Base-by-base conservation (phyloP, 2,329 filamentous ascomycete genomes). In the Gnomoniopsis sp. region DNA sequence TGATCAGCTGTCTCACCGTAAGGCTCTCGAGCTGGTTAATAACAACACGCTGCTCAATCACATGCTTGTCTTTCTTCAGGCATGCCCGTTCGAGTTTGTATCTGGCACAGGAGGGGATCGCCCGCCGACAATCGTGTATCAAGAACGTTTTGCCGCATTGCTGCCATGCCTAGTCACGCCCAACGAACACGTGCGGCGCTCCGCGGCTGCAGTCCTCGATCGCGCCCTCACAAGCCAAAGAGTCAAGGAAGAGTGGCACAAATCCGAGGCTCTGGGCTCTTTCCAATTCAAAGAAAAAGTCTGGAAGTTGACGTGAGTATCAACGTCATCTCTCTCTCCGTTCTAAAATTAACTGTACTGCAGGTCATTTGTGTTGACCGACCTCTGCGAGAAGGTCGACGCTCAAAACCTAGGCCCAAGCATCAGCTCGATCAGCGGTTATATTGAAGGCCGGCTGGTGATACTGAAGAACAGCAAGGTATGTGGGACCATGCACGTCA, bases 31-130 rank as follows among this genome's bases (percentile, higher is more conserved):
- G 56, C 66, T 71, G 44, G 63, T 70, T n/a, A 68, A 72, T 3
- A 75, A 74, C 22, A 70, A 74, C 22, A 70, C 72, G 49, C 74
- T 83, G 65, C 72, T 79, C 23, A 78, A 77, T 66, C 79, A 77
- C 59, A 83, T 86, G 53, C 72, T 88, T 12, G 74, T 77, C 46
- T 88, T 87, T 58, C 68, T 88, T 12, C 77, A 83, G 62, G 77
- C 79, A 6, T 83, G 79, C 1, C 81, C 84, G 54, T 62, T 74
- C 53, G 79, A 77, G 2, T 69, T 83, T 2, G 80, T 82, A 53
- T 70, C 75, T 55, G 74, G 72, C 15, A 67, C 73, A 10, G 75
- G 76, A 11, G 61, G 63, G 17, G 70, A 74, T 15, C 64, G 63
- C 3, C 61, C 67, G 6, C 74, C 74, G 10, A 72, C 71, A 22